These are phyloP conservation scores for Flaveria robusta DNA, from an alignment of 129 eudicot species.

Conservation along the genomic window DNA sequence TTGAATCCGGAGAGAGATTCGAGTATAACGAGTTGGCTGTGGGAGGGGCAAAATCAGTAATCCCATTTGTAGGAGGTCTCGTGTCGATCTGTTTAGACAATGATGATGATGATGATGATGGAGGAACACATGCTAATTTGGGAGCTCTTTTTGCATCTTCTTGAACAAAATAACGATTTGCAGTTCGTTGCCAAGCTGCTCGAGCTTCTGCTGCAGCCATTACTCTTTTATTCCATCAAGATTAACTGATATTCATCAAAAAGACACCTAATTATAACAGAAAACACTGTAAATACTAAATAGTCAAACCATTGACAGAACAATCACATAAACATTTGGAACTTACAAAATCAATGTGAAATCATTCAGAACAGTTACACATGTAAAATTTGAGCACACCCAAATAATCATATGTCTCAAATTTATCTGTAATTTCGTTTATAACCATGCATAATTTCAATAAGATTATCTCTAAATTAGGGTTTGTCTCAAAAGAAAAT, in stretches of 20 bases:
- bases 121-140: conserved; percentile 80
- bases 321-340: neutral
- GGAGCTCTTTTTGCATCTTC: conserved; percentile 99
- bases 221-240: conserved; percentile 40
- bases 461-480: neutral
- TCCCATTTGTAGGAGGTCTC: conserved; percentile 41
- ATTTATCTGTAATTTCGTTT: neutral
- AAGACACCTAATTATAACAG: neutral
- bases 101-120: conserved; percentile 48
- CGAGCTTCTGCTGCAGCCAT: conserved; percentile 99
- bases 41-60: conserved; percentile 48
- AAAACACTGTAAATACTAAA: neutral
- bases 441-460: neutral
- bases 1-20: conserved; percentile 61
- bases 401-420: neutral
- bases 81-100: conserved; percentile 50
- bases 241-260: conserved; percentile 7
- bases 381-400: neutral
- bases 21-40: conserved; percentile 44
- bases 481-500: neutral
- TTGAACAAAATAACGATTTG: conserved; percentile 91
- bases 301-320: neutral
- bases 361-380: too few species aligned
- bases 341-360: too few species aligned
- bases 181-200: conserved; percentile 97